Conservation (phyloP, 495 filamentous ascomycete species). For the Penicillium salamii region DNA sequence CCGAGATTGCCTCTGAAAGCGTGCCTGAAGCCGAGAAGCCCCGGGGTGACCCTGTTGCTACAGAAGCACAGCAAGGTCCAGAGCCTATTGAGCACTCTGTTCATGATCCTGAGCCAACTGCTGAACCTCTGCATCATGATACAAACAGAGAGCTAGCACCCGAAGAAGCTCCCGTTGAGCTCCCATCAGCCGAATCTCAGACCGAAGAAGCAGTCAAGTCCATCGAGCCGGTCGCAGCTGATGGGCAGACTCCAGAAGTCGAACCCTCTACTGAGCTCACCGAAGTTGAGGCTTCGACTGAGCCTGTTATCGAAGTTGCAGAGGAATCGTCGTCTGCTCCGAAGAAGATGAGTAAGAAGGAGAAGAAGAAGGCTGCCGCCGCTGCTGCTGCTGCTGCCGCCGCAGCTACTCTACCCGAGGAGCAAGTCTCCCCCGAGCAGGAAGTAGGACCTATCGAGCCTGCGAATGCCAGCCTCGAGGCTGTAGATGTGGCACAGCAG, state of each 20-base stretch:
- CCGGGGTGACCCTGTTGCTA: not conserved
- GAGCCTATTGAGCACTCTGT: too few species aligned
- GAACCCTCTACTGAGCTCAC: not conserved
- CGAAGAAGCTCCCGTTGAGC: slow-evolving; percentile 2
- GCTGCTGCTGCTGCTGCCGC: slow-evolving; percentile 11
- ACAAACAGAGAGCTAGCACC: not conserved
- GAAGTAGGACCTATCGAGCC: too few species aligned
- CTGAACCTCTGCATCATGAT: too few species aligned
- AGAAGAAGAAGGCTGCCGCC: slow-evolving; percentile 12
- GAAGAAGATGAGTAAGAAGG: slow-evolving; percentile 26
- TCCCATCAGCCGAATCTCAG: not conserved
- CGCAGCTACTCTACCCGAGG: not conserved
- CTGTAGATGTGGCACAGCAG: not conserved
- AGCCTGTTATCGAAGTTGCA: not conserved
- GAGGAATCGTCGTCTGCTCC: not conserved
- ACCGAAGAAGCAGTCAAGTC: not conserved
- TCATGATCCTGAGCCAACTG: not conserved
- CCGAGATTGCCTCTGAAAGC: not conserved
- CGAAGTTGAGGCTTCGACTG: not conserved
- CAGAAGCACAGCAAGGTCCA: too few species aligned
- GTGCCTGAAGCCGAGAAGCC: not conserved
- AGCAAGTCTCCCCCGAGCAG: slow-evolving; percentile 6
- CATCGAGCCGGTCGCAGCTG: not conserved
- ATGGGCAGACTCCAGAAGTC: not conserved
- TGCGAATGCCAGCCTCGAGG: not conserved